phyloP scores from a whole-genome alignment of 768 basidiomycete genomes.

The Gelatoporia subvermispora region DNA sequence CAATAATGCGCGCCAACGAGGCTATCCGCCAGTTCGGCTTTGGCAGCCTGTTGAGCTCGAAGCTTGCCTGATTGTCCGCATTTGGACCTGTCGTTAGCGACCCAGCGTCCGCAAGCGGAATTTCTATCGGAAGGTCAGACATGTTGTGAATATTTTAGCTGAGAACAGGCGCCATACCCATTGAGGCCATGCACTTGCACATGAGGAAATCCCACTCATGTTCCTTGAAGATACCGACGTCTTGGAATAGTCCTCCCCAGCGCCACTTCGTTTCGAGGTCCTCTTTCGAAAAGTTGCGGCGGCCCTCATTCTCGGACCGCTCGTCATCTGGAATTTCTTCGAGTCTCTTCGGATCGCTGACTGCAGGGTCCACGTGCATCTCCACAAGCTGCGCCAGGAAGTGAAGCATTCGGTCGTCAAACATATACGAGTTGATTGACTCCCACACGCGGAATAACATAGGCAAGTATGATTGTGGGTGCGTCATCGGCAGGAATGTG shows the following conservation, averaged over 20 bases:
- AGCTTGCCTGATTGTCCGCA: constrained; percentile 67
- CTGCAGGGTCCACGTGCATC: constrained; percentile 72
- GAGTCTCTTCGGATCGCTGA: constrained; percentile 70
- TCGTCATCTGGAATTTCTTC: constrained; percentile 67
- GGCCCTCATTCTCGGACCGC: constrained; percentile 53
- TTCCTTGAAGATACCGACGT: constrained; percentile 79
- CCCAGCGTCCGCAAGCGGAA: constrained; percentile 67
- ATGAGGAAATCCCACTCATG: constrained; percentile 83
- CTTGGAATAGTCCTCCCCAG: constrained; percentile 51
- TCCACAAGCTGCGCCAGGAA: constrained; percentile 76
- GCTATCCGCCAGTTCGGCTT: constrained; percentile 74
- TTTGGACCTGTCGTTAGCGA: constrained; percentile 72
- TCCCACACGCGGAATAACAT: constrained; percentile 87
- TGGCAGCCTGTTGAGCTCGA: constrained; percentile 69
- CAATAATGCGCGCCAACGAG: constrained; percentile 78
- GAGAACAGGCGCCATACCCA: constrained; percentile 46
- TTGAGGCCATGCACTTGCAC: constrained; percentile 81
- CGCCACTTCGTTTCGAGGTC: constrained; percentile 32
- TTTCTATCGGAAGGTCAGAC: constrained; percentile 40
- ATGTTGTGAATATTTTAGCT: neutral
- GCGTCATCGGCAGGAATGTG: constrained; percentile 80
- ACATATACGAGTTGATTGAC: constrained; percentile 83
- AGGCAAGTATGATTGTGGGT: constrained; percentile 79
- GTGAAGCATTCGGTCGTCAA: constrained; percentile 85
- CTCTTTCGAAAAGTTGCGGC: constrained; percentile 50